Percentiles rank a stretch among this genome's conserved stretches.
Evolutionary conservation across 1,284 basidiomycete species (phyloP).

Genomic region (Vanrija pseudolonga): DNA sequence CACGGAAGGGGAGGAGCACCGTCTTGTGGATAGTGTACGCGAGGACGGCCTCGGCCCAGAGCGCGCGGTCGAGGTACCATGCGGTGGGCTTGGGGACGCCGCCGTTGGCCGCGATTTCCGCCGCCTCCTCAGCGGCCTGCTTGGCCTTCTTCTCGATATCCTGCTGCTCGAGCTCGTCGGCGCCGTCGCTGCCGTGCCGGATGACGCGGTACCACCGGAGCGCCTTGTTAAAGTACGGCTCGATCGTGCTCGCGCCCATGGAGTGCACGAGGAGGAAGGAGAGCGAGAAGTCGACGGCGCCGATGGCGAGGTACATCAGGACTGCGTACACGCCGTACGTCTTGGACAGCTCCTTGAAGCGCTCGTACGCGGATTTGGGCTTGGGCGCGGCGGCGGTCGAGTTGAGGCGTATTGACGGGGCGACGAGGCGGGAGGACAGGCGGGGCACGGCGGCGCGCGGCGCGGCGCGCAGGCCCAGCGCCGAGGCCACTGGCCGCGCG

Average conservation of each 20-base stretch:
- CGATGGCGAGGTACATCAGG: conserved; percentile 73
- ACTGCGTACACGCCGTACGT: conserved; percentile 91
- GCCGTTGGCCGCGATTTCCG: conserved; percentile 35
- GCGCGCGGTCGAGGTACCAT: conserved; percentile 58
- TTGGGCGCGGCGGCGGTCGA: background rate
- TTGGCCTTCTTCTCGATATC: conserved; percentile 15
- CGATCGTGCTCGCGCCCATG: conserved; percentile 85
- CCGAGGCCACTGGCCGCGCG: background rate
- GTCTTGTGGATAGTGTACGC: conserved; percentile 98
- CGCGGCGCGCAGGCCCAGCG: background rate
- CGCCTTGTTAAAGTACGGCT: conserved; percentile 60
- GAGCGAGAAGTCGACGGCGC: conserved; percentile 71
- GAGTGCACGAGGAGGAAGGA: conserved; percentile 81
- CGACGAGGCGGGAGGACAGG: background rate
- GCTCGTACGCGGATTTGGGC: conserved; percentile 37
- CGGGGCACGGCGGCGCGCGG: background rate
- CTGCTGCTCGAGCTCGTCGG: conserved; percentile 16
- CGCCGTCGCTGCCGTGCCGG: conserved; percentile 32
- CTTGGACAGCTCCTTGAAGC: conserved; percentile 80
- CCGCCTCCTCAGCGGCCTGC: conserved; percentile 54
- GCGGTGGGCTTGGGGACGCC: conserved; percentile 55
- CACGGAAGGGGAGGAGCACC: conserved; percentile 79
- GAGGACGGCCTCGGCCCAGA: conserved; percentile 87
- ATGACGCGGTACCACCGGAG: conserved; percentile 50
- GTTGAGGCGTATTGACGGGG: background rate